Evolutionary conservation across 257 asterid species (phyloP), one percentile per base, ranked within the genome.

Genomic region (Solanum chiquidenum): DNA sequence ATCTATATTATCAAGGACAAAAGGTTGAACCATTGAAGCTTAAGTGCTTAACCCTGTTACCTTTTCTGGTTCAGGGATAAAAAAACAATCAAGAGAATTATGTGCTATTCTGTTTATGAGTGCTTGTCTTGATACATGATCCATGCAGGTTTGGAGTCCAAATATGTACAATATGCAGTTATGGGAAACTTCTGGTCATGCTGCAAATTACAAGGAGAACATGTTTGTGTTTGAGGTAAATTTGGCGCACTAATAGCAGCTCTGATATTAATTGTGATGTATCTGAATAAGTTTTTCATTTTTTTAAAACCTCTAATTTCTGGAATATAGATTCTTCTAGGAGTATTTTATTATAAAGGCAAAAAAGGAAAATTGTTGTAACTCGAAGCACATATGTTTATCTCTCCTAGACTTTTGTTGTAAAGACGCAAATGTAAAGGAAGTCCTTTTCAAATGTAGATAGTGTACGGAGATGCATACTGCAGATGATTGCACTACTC

Each of bases 151-250:
- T 55, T 90, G 95, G 95, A 90, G 94, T 79, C 99, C 99, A 79
- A 97, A 96, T 92, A 94, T 97, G 96, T 97, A 93, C 90, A 95
- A 97, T 86, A 97, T 97, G 99, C 94, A 97, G 88, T 93, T 97
- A 55, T 97, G 99, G 99, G 99, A 97, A 92, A 94, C 98, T 82
- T 97, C 99, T 87, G 99, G 99, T 73, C 99, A 97, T 92, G 99
- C 99, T 91, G 99, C 98, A 73, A 95, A 97, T 89, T 97, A 97
- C 91, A 96, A 91, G 94, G 99, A 97, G 92, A 97, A 97, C 89
- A 97, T 97, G 99, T 97, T 97, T 90, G 92, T 97, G 84, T 97
- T 97, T 90, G 95, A 95, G 97, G 99, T 97, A 71, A 68, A 94
- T 55, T 40, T 77, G 33, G 3, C 33, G 38, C 64, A 13, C 84